Base-by-base conservation (phyloP, 139 green algal species). In the Coelastrella sp. region DNA sequence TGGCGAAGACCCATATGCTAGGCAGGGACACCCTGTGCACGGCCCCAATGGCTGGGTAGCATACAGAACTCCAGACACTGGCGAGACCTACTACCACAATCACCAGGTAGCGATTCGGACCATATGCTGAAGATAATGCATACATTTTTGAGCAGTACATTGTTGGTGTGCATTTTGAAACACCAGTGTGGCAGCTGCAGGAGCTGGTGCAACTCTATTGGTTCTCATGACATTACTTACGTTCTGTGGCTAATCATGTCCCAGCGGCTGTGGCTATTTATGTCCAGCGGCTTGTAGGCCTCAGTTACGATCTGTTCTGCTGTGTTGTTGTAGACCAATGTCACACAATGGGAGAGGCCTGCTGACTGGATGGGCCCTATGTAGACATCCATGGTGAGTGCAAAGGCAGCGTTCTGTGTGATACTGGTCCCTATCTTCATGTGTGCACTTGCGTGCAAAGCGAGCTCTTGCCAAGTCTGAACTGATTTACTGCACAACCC, bases 21-120 rank as follows among this genome's bases (percentile, higher is more conserved):
- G 91, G 2, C 90, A 93, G 56, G 94, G 94, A 32, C 96, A 91
- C 68, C 96, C 95, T 11, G 90, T 97, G 57, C 56, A 80, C 7
- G 96, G 96, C 13, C 96, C 96, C 3, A 94, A 96, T 82, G 96
- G 94, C 32, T 98, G 96, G 96, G 93, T 94, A 5, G 94, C 95
- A 88, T 97, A 97, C 82, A 73, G 79, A 16, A 86, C 90, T 20
- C 92, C 92, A 16, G 92, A 95, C 32, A 95, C 91, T 65, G 94
- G 94, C 14, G 95, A 97, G 92, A 92, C 95, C 4, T 97, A 97
- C 90, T 97, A 95, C 89, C 95, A 97, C 87, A 95, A 97, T 85
- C 89, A 93, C 64, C 81, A 85, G 19, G 68, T 76, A 71, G 32
- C 32, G 1, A 47, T 47, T 47, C 32, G 32, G 32, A 47, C 32